phyloP scores from a whole-genome alignment of 305 asterid genomes.

The Fraxinus velutina region DNA sequence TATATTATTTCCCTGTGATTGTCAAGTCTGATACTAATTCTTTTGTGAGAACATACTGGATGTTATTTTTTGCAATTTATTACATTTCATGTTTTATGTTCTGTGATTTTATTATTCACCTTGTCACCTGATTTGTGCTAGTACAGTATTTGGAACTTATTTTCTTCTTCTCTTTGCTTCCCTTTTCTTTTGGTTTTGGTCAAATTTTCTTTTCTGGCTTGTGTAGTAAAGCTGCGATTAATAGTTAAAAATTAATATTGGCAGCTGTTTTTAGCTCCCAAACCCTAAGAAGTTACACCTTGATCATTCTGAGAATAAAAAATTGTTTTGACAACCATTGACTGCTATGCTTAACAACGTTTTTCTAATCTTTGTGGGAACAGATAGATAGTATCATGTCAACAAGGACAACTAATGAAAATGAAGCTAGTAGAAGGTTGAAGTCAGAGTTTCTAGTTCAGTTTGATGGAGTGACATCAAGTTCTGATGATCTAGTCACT shows the following conservation, averaged over 20 bases:
- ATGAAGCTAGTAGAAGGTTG: conserved; percentile 98
- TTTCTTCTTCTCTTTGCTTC: not conserved
- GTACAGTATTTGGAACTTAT: not conserved
- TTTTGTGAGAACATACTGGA: not conserved
- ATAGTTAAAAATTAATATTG: not conserved
- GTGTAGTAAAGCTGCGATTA: not conserved
- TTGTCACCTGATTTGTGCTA: not conserved
- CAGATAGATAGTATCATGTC: conserved; percentile 99
- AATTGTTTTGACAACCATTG: not conserved
- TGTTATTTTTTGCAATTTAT: not conserved
- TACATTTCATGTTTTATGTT: not conserved
- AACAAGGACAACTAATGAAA: conserved; percentile 80
- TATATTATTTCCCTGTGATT: not conserved
- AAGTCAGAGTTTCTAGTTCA: conserved; percentile 94
- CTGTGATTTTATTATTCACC: not conserved
- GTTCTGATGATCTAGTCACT: conserved; percentile 75
- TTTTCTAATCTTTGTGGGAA: conserved; percentile 22
- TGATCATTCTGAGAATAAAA: not conserved
- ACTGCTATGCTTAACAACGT: conserved; percentile 11
- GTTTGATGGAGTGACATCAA: conserved; percentile 91
- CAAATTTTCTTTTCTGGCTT: not conserved
- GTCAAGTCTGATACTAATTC: not conserved
- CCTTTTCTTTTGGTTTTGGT: not conserved
- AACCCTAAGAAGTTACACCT: not conserved
- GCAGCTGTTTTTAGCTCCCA: not conserved